These are phyloP conservation scores for Ustilago cynodontis DNA, from an alignment of 1,284 basidiomycete species.

Conservation along the genomic window DNA sequence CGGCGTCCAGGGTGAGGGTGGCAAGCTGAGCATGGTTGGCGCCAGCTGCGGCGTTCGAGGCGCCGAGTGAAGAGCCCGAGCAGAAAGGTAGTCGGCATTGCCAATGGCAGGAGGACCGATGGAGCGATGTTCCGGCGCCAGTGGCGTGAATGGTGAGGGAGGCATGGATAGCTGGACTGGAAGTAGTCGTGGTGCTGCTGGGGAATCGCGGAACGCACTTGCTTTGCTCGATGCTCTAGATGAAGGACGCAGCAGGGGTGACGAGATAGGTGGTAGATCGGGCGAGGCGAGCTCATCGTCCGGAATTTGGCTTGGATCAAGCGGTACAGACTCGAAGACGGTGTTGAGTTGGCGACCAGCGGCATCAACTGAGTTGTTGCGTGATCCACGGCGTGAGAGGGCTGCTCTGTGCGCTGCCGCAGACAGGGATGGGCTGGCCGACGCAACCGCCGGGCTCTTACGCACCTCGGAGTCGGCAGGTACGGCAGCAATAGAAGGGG, in stretches of 20 bases:
- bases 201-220: constrained; percentile 38
- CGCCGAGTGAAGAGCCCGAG: constrained; percentile 29
- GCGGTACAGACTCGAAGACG: constrained; percentile 37
- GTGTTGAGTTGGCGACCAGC: constrained; percentile 46
- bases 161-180: constrained; percentile 53
- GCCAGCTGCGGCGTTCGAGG: constrained; percentile 53
- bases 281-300: constrained; percentile 45
- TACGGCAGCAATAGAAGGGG: not conserved
- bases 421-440: constrained; percentile 32
- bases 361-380: constrained; percentile 31
- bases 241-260: constrained; percentile 36
- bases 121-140: constrained; percentile 28
- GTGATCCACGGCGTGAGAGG: constrained; percentile 38
- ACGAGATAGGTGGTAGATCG: constrained; percentile 41
- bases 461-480: constrained; percentile 15
- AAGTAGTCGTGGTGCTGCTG: constrained; percentile 51
- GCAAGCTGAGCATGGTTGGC: constrained; percentile 57
- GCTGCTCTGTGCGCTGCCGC: constrained; percentile 20
- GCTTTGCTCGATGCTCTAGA: constrained; percentile 22
- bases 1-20: constrained; percentile 62
- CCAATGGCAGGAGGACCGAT: constrained; percentile 7
- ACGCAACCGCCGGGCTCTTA: constrained; percentile 25
- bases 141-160: constrained; percentile 50
- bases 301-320: constrained; percentile 42
- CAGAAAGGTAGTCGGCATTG: constrained; percentile 41